Evolutionary conservation across 768 basidiomycete genomes (phyloP).

Genomic region (Rhizopogon salebrosus): DNA sequence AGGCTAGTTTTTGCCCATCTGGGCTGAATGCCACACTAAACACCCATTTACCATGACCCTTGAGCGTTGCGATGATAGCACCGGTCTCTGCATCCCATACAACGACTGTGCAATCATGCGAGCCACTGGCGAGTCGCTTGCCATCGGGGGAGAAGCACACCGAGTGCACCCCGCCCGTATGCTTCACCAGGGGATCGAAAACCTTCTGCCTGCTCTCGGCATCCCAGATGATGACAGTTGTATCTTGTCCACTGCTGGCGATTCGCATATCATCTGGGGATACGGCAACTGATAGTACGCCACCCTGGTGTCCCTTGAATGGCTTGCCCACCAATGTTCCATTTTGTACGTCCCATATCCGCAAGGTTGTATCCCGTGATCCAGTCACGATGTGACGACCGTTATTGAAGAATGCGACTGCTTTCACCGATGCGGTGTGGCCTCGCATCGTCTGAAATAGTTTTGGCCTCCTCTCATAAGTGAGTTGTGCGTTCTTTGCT

Average conservation of each 20-base stretch:
- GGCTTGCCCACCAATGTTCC: neutral
- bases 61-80: neutral
- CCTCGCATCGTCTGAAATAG: slow-evolving; percentile 56
- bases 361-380: neutral
- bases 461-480: too few species aligned
- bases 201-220: neutral
- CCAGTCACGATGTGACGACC: neutral
- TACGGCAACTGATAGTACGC: slow-evolving; percentile 1
- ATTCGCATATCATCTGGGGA: slow-evolving; percentile 4
- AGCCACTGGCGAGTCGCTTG: neutral
- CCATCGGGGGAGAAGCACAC: slow-evolving; percentile 2
- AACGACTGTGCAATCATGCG: neutral
- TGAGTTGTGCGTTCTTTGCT: too few species aligned
- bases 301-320: slow-evolving; percentile 1
- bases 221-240: slow-evolving; percentile 67
- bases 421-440: slow-evolving; percentile 87
- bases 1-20: slow-evolving; percentile 66
- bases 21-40: slow-evolving; percentile 62
- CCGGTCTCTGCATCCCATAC: neutral
- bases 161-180: neutral
- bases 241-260: neutral
- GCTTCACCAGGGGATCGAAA: neutral
- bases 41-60: neutral
- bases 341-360: slow-evolving; percentile 1
- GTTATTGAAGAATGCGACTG: slow-evolving; percentile 20